A percentile compares a stretch with the other conserved stretches of the same genome.
These are phyloP conservation scores for Scalesia atractyloides DNA, from an alignment of 129 eudicot genomes.

Conservation along the genomic window DNA sequence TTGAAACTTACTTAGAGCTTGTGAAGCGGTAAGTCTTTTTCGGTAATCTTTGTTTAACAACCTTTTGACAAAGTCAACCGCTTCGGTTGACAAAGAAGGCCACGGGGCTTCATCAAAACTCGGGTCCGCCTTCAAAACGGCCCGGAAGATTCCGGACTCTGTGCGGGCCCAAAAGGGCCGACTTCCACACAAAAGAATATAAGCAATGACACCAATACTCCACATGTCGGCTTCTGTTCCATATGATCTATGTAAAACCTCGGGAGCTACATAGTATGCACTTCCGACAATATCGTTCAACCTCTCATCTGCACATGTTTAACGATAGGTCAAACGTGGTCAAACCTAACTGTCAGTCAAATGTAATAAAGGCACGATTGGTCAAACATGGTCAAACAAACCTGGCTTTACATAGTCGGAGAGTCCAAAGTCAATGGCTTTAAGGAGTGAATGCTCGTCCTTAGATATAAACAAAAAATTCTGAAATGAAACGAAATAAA, in stretches of 20 bases:
- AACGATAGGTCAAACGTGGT: conserved; percentile 26
- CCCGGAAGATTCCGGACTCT: conserved; percentile 95
- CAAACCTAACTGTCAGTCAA: background rate
- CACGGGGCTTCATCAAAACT: conserved; percentile 91
- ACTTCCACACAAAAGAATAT: conserved; percentile 96
- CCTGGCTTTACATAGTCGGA: conserved; percentile 99
- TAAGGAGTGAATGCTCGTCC: conserved; percentile 79
- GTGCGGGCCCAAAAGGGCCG: conserved; percentile 99
- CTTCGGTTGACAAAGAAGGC: conserved; percentile 96
- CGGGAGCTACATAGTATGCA: conserved; percentile 99
- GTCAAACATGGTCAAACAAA: conserved; percentile 18
- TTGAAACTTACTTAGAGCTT: conserved; percentile 79
- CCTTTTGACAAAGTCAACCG: conserved; percentile 91
- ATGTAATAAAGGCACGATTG: background rate
- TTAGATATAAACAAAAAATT: conserved; percentile 85
- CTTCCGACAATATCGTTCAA: conserved; percentile 99
- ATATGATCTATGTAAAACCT: conserved; percentile 93
- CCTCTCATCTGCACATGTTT: conserved; percentile 74
- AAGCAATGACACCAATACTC: conserved; percentile 99
- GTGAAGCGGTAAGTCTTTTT: conserved; percentile 96
- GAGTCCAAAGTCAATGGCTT: conserved; percentile 99
- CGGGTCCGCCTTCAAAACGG: conserved; percentile 92
- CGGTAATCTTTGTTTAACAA: conserved; percentile 92
- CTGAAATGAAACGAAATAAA: conserved; percentile 50
- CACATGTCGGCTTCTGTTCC: conserved; percentile 99